Evolutionary conservation across 257 asterid species (phyloP).

Genomic region (Solanum dulcamara): DNA sequence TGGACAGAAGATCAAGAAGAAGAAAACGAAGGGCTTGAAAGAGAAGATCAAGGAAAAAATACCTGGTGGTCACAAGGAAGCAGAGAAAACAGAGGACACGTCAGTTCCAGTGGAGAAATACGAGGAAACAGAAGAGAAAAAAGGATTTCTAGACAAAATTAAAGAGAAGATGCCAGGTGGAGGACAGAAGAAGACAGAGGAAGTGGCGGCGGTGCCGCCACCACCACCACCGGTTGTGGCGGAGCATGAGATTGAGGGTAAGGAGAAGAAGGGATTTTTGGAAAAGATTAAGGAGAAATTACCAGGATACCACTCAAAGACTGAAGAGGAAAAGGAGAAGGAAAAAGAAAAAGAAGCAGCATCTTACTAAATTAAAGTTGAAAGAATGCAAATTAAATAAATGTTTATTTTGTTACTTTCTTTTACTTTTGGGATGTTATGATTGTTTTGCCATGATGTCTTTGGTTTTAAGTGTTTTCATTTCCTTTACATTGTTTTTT

Average conservation of each 20-base stretch:
- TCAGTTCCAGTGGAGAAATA: slow-evolving; percentile 40
- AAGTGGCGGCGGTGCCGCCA: slow-evolving; percentile 6
- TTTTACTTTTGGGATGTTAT: neutral
- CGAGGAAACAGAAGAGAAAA: slow-evolving; percentile 58
- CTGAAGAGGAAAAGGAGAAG: slow-evolving; percentile 54
- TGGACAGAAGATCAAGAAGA: slow-evolving; percentile 51
- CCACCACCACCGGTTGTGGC: slow-evolving; percentile 12
- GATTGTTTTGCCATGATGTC: slow-evolving; percentile 6
- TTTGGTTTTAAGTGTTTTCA: neutral
- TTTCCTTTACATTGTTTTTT: neutral
- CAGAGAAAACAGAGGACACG: slow-evolving; percentile 22
- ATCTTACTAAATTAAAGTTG: slow-evolving; percentile 1
- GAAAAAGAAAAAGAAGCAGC: slow-evolving; percentile 27
- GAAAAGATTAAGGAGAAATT: slow-evolving; percentile 92
- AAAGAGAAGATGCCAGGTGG: slow-evolving; percentile 72
- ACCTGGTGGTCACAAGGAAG: slow-evolving; percentile 34
- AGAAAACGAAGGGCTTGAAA: slow-evolving; percentile 61
- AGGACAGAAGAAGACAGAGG: slow-evolving; percentile 47
- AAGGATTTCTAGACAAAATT: slow-evolving; percentile 68
- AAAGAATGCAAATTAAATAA: neutral
- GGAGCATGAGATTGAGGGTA: slow-evolving; percentile 28
- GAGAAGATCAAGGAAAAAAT: slow-evolving; percentile 46
- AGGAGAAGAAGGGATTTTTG: slow-evolving; percentile 75
- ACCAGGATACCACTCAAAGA: slow-evolving; percentile 70
- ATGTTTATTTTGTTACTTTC: neutral